Conservation (phyloP, 2,329 filamentous ascomycete genomes). For the Botrytis deweyae region DNA sequence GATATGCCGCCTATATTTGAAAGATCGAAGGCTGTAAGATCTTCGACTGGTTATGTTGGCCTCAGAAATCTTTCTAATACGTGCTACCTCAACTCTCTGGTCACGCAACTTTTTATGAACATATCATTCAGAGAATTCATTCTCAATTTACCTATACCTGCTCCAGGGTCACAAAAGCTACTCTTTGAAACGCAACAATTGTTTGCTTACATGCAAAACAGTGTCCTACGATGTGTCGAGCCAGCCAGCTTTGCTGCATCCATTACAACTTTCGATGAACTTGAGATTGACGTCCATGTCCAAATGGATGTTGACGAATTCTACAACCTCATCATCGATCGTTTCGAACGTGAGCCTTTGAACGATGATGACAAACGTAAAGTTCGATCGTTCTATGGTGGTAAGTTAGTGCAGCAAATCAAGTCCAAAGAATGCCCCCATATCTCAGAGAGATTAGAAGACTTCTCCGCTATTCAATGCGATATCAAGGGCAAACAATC, state of each 20-base stretch:
- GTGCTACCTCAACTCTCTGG: conserved; percentile 92
- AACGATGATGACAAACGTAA: conserved; percentile 65
- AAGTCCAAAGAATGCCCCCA: conserved; percentile 93
- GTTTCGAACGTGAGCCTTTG: conserved; percentile 80
- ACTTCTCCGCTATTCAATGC: conserved; percentile 92
- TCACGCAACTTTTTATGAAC: conserved; percentile 97
- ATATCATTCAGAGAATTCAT: conserved; percentile 83
- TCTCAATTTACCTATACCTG: conserved; percentile 57
- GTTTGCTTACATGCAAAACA: conserved; percentile 85
- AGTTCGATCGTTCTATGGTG: conserved; percentile 85
- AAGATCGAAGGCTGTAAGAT: conserved; percentile 65
- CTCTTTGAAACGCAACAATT: conserved; percentile 76
- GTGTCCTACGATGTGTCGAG: conserved; percentile 70
- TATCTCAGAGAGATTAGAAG: conserved; percentile 85
- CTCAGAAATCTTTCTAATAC: conserved; percentile 92
- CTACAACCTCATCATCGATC: conserved; percentile 89
- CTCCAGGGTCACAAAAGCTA: conserved; percentile 62
- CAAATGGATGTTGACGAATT: conserved; percentile 99
- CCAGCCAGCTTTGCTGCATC: conserved; percentile 69
- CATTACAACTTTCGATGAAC: conserved; percentile 80
- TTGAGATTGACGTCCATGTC: conserved; percentile 77
- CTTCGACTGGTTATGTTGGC: conserved; percentile 79
- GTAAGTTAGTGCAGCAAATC: conserved; percentile 89
- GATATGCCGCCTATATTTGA: conserved; percentile 64
- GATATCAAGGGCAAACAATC: conserved; percentile 90